Conservation (phyloP, 2,329 filamentous ascomycete genomes). For the Didymella pinodella region DNA sequence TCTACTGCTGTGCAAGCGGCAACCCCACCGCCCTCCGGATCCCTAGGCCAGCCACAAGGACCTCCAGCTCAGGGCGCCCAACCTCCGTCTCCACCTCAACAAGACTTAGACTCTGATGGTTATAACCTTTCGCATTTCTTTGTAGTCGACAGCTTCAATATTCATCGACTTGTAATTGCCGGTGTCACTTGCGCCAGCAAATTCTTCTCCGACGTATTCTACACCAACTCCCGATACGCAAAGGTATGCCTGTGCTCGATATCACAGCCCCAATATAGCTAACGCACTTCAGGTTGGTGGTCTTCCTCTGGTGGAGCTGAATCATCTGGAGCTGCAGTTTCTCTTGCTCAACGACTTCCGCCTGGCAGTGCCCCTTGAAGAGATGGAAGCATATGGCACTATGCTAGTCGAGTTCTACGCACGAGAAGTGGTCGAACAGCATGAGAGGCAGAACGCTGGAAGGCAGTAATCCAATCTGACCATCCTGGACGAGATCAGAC, state of each 20-base stretch:
- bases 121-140: constrained; percentile 75
- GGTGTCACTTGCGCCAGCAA: constrained; percentile 98
- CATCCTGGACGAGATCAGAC: neutral
- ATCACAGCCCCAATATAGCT: constrained; percentile 4
- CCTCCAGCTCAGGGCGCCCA: constrained; percentile 38
- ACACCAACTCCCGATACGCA: constrained; percentile 98
- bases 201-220: constrained; percentile 99
- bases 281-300: constrained; percentile 79
- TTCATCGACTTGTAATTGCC: constrained; percentile 93
- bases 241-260: constrained; percentile 73
- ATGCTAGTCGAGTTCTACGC: constrained; percentile 99
- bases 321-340: constrained; percentile 96
- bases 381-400: constrained; percentile 95
- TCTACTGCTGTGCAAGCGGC: constrained; percentile 52
- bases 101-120: constrained; percentile 54
- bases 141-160: constrained; percentile 98
- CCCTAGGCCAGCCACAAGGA: constrained; percentile 52
- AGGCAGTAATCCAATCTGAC: constrained; percentile 2
- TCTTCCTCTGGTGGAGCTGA: constrained; percentile 87
- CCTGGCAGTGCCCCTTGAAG: constrained; percentile 89
- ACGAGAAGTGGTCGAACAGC: constrained; percentile 79
- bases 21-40: constrained; percentile 60
- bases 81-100: constrained; percentile 49
- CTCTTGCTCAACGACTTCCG: constrained; percentile 95
- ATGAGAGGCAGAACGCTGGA: constrained; percentile 44